Evolutionary conservation across 2,329 filamentous ascomycete species (phyloP), one percentile per base, ranked within the genome.

Genomic region (Penicillium polonicum): DNA sequence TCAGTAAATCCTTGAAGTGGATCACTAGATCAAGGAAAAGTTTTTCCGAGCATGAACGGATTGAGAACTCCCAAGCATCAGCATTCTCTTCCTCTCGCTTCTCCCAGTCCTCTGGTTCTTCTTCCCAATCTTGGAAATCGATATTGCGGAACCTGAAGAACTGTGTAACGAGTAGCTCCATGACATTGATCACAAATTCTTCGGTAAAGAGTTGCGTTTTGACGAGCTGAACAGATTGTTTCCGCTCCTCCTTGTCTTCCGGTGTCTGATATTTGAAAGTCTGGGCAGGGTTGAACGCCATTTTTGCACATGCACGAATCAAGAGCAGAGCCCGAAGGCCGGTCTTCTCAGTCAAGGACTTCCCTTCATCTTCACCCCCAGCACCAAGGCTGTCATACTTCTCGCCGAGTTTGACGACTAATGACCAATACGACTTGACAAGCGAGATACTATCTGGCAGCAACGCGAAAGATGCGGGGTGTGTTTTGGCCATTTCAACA

Each of bases 61-160:
- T 88, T 58, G 93, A 90, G 79, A 92, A 97, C 69, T 97, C 92
- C 83, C 90, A 97, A 1, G 89, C 90, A 65, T 91, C 90, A 36
- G 89, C 87, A 58, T 90, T 85, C 59, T 88, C 89, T 68, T 95
- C 91, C 78, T 97, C 92, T 67, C 88, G 87, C 63, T 90, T 88
- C 73, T 97, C 93, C 92, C 94, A 99, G 53, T 95, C 92, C 72
- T 99, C 91, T 0, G 93, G 91, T 57, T 96, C 92, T 69, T 95
- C 89, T 70, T 95, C 89, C 94, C 94, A 99, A 57, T 91, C 89
- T 60, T 91, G 87, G 1, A 97, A 83, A 73, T 99, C 94, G 51
- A 86, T 86, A 58, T 89, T 85, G 35, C 91, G 86, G 73, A 97
- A 94, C 38, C 94, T 84, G 71, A 99, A 94, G 65, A 96, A 91